Percentiles rank a stretch among this genome's conserved stretches.
These are phyloP conservation scores for Nigrospora osmanthi DNA, from an alignment of 2,329 filamentous ascomycete species.

Conservation along the genomic window DNA sequence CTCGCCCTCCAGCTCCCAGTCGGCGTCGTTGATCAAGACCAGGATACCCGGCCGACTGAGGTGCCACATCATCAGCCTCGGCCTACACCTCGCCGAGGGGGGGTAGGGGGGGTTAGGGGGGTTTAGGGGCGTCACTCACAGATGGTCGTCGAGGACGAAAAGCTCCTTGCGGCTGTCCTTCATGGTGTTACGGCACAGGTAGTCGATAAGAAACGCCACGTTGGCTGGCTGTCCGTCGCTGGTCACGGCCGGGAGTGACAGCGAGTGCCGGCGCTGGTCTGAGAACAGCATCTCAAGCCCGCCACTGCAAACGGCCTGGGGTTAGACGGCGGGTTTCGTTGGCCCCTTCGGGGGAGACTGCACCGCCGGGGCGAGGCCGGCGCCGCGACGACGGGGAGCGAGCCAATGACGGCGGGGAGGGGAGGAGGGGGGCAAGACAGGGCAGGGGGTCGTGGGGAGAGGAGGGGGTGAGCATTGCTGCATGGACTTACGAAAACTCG, in stretches of 20 bases:
- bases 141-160: slow-evolving; percentile 78
- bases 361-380: not conserved
- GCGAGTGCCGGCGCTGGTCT: slow-evolving; percentile 64
- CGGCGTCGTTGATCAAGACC: slow-evolving; percentile 93
- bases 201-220: slow-evolving; percentile 67
- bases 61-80: slow-evolving; percentile 14
- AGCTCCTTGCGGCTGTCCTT: slow-evolving; percentile 78
- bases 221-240: slow-evolving; percentile 54
- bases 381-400: not conserved
- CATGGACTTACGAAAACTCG: slow-evolving; percentile 44
- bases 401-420: slow-evolving; percentile 2
- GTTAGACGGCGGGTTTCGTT: not conserved
- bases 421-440: slow-evolving; percentile 1
- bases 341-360: not conserved
- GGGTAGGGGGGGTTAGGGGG: not conserved
- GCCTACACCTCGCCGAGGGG: not conserved
- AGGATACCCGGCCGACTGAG: slow-evolving; percentile 85
- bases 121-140: slow-evolving; percentile 59
- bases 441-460: not conserved
- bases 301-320: slow-evolving; percentile 46
- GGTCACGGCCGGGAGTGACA: slow-evolving; percentile 60
- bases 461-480: not conserved
- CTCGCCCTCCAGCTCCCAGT: slow-evolving; percentile 97
- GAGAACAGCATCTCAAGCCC: slow-evolving; percentile 92
- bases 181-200: slow-evolving; percentile 79